phyloP scores from a whole-genome alignment of 1,284 basidiomycete species.

The Peniophora sp. region DNA sequence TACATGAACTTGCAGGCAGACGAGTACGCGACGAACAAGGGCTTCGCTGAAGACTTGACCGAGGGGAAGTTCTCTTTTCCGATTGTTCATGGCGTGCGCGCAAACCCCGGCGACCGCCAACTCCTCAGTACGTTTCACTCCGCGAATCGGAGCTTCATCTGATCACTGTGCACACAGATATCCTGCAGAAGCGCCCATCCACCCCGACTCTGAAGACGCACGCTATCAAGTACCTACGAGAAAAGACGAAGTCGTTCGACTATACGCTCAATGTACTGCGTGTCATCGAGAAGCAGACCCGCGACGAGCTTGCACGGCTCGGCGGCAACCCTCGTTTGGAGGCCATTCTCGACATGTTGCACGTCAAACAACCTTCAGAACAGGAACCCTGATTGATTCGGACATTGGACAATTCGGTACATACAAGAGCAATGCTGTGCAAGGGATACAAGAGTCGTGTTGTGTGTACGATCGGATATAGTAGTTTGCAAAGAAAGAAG shows the following conservation, averaged over 20 bases:
- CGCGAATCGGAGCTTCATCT: not conserved
- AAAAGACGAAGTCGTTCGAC: conserved; percentile 67
- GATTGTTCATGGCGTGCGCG: conserved; percentile 81
- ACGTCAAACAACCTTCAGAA: conserved; percentile 14
- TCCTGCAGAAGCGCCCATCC: conserved; percentile 81
- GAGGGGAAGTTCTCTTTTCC: conserved; percentile 98
- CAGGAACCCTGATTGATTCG: not conserved
- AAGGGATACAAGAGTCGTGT: not conserved
- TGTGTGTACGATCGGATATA: not conserved
- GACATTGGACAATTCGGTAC: no score
- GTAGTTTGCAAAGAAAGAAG: not conserved
- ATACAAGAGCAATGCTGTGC: not conserved
- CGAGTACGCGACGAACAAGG: conserved; percentile 87
- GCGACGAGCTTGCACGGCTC: conserved; percentile 44
- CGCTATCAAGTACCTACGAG: conserved; percentile 69
- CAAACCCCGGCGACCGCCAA: conserved; percentile 66
- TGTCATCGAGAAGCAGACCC: conserved; percentile 47
- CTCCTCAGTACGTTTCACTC: conserved; percentile 58
- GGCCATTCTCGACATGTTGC: conserved; percentile 35
- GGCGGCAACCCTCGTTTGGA: conserved; percentile 49
- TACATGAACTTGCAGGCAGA: conserved; percentile 90
- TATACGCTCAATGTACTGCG: conserved; percentile 62
- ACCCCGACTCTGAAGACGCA: conserved; percentile 76
- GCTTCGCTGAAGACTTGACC: conserved; percentile 90
- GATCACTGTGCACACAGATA: conserved; percentile 47